Conservation (phyloP, 2,329 filamentous ascomycete genomes). For the Stagonosporopsis tanaceti region DNA sequence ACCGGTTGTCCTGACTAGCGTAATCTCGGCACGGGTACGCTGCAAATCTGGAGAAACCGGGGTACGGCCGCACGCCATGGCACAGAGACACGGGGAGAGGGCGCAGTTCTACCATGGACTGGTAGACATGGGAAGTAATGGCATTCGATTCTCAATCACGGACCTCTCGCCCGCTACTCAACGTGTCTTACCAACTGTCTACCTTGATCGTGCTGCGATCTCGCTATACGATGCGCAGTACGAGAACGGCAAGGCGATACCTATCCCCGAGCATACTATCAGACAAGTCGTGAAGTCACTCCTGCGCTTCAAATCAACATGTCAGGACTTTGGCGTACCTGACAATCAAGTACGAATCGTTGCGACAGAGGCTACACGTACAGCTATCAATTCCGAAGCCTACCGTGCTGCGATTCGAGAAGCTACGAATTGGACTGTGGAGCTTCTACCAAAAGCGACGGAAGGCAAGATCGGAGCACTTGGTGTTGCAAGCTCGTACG, state of each 20-base stretch:
- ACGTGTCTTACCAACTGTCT: slow-evolving; percentile 78
- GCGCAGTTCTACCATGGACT: slow-evolving; percentile 41
- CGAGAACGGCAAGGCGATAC: slow-evolving; percentile 52
- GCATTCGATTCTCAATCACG: slow-evolving; percentile 90
- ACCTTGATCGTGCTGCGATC: slow-evolving; percentile 79
- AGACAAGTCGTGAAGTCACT: slow-evolving; percentile 71
- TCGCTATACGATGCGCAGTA: slow-evolving; percentile 85
- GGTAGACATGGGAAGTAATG: slow-evolving; percentile 69
- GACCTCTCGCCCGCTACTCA: slow-evolving; percentile 75
- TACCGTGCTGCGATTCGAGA: slow-evolving; percentile 72
- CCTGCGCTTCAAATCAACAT: slow-evolving; percentile 74
- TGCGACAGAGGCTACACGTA: slow-evolving; percentile 88
- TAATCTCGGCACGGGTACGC: slow-evolving; percentile 20
- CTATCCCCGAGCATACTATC: slow-evolving; percentile 69
- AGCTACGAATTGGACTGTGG: slow-evolving; percentile 72
- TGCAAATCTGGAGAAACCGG: slow-evolving; percentile 26
- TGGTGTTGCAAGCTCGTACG: slow-evolving; percentile 80
- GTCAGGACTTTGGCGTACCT: slow-evolving; percentile 73
- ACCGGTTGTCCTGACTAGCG: slow-evolving; percentile 25
- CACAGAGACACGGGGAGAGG: slow-evolving; percentile 23
- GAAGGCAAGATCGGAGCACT: slow-evolving; percentile 85
- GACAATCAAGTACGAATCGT: slow-evolving; percentile 73
- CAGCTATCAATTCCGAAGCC: slow-evolving; percentile 74
- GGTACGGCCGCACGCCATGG: slow-evolving; percentile 17
- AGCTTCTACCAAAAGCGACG: slow-evolving; percentile 77